A percentile compares a stretch with the other conserved stretches of the same genome.
Evolutionary conservation across 495 filamentous ascomycete species (phyloP).

Genomic region (Aspergillus bridgeri): DNA sequence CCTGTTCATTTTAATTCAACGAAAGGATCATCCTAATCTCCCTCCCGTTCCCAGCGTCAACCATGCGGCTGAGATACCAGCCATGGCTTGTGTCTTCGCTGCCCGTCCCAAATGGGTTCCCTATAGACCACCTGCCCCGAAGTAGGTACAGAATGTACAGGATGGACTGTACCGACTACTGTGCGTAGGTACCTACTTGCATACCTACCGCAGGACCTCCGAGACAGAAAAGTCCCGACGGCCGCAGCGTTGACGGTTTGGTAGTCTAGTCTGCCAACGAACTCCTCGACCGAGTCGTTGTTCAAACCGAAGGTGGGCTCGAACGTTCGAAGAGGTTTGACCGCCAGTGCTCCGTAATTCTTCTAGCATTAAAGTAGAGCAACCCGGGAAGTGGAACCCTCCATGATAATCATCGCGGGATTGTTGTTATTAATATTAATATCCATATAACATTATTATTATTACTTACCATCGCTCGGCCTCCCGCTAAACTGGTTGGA

Average conservation of each 20-base stretch:
- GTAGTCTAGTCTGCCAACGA: constrained; percentile 5
- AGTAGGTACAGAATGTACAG: too few species aligned
- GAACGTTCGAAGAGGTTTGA: constrained; percentile 21
- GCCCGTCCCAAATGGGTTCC: too few species aligned
- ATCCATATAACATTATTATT: constrained; percentile 3
- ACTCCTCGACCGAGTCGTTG: constrained; percentile 14
- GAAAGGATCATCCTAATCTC: neutral
- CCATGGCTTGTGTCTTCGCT: too few species aligned
- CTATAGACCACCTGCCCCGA: too few species aligned
- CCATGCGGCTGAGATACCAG: neutral
- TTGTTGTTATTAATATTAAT: constrained; percentile 4
- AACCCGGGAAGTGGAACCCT: constrained; percentile 20
- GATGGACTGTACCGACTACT: neutral
- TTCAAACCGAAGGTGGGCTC: constrained; percentile 16
- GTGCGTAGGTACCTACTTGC: too few species aligned
- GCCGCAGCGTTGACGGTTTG: neutral
- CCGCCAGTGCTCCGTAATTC: constrained; percentile 14
- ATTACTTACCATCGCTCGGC: neutral
- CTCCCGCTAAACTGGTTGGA: neutral
- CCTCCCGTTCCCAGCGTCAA: neutral
- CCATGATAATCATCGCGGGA: constrained; percentile 10
- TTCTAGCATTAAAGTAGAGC: constrained; percentile 19
- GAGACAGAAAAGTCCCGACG: neutral
- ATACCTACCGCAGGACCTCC: too few species aligned
- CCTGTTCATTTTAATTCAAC: neutral